Percentiles rank a stretch among this genome's conserved stretches.
Conservation (phyloP, 2,329 filamentous ascomycete species). For the Aspergillus aculeatus region DNA sequence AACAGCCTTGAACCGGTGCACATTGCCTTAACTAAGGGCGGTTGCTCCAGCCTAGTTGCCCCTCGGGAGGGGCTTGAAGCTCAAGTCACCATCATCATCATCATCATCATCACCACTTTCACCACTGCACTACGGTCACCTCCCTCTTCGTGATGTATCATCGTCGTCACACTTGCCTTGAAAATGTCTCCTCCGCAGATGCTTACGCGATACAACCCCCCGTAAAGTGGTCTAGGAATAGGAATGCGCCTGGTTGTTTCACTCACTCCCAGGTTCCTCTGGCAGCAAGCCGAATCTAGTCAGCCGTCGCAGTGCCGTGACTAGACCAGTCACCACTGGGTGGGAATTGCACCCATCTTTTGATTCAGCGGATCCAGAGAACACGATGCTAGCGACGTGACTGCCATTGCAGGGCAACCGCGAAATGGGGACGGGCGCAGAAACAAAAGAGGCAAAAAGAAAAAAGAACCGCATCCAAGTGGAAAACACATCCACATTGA, state of each 20-base stretch:
- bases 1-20: not conserved
- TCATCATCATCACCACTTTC: not conserved
- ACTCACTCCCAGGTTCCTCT: not conserved
- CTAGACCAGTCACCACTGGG: not conserved
- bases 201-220: not conserved
- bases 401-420: not conserved
- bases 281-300: not conserved
- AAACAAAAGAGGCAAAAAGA: not conserved
- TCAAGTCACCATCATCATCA: not conserved
- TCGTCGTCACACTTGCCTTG: not conserved
- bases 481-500: constrained; percentile 3
- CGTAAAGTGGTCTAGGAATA: not conserved
- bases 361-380: not conserved
- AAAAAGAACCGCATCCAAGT: not conserved
- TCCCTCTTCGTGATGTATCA: not conserved
- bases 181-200: constrained; percentile 3
- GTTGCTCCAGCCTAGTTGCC: constrained; percentile 4
- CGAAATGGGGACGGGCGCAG: not conserved
- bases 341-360: not conserved
- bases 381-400: not conserved
- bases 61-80: constrained; percentile 2
- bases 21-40: not conserved
- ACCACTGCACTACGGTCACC: not conserved
- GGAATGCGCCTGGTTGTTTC: constrained; percentile 4
- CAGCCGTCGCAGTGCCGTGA: not conserved